Percentiles rank a stretch among this genome's conserved stretches.
These are phyloP conservation scores for Picea abies DNA, from an alignment of 83 land plant species.

Conservation along the genomic window DNA sequence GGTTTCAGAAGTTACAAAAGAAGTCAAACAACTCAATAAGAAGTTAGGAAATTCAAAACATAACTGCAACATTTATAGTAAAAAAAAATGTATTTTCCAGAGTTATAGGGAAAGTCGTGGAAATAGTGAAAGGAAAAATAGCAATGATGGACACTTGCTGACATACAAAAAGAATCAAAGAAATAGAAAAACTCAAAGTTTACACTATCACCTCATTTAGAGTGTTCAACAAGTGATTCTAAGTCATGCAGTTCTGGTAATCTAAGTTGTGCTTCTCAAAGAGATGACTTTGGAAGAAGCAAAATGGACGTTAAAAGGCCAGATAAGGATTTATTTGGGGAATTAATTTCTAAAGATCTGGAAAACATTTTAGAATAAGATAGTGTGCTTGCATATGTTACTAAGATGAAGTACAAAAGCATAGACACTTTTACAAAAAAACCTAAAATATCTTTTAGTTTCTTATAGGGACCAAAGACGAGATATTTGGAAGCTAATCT, in stretches of 20 bases:
- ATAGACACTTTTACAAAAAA: conserved; percentile 24
- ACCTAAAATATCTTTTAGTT: conserved; percentile 74
- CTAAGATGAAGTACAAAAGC: not conserved
- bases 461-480: conserved; percentile 44
- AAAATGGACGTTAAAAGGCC: not conserved
- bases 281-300: not conserved
- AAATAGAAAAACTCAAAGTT: conserved; percentile 36
- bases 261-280: not conserved
- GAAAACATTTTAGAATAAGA: not conserved
- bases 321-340: not conserved
- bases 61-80: conserved; percentile 77
- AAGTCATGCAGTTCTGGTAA: not conserved
- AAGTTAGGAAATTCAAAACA: conserved; percentile 62
- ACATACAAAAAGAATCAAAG: conserved; percentile 56
- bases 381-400: not conserved
- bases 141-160: conserved; percentile 19
- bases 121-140: conserved; percentile 81
- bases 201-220: conserved; percentile 18
- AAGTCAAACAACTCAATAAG: conserved; percentile 85
- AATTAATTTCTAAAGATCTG: not conserved
- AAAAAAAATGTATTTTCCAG: conserved; percentile 89
- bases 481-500: conserved; percentile 55
- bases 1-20: conserved; percentile 86
- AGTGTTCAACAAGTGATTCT: conserved; percentile 6
- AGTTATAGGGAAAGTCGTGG: conserved; percentile 92